Percentiles rank a stretch among this genome's conserved stretches.
Evolutionary conservation across 352 stramenopile species (phyloP).

Genomic region (Pilasporangium apinafurcum): DNA sequence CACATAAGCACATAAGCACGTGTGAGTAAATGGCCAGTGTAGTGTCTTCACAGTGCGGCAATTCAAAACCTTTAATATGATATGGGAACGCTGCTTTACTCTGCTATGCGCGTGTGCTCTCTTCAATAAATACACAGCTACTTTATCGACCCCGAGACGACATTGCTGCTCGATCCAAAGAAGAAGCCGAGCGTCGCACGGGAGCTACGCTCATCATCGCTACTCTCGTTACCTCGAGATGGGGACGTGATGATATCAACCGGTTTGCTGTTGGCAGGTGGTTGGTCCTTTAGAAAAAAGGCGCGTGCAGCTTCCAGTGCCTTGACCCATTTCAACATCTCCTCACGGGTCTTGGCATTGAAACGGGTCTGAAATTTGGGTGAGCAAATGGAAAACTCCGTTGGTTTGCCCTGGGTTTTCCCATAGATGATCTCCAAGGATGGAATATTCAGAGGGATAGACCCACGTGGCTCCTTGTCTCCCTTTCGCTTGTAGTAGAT

Average conservation of each 20-base stretch:
- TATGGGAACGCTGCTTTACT: too few species aligned
- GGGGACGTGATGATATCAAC: neutral
- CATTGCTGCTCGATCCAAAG: too few species aligned
- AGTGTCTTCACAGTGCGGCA: too few species aligned
- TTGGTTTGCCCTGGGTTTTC: slow-evolving; percentile 58
- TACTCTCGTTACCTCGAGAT: slow-evolving; percentile 2
- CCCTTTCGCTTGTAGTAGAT: slow-evolving; percentile 78
- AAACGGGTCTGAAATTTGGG: slow-evolving; percentile 72
- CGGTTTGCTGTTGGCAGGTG: slow-evolving; percentile 9
- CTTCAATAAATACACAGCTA: too few species aligned
- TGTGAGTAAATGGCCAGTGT: too few species aligned
- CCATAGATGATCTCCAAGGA: slow-evolving; percentile 68
- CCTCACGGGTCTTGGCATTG: slow-evolving; percentile 55
- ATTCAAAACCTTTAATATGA: too few species aligned
- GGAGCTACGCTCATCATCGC: slow-evolving; percentile 25
- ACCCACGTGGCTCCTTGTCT: slow-evolving; percentile 64
- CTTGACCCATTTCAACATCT: slow-evolving; percentile 71
- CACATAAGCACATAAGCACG: too few species aligned
- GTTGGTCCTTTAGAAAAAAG: slow-evolving; percentile 16
- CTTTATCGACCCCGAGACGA: too few species aligned
- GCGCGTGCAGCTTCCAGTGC: slow-evolving; percentile 44
- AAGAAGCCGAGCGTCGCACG: slow-evolving; percentile 72
- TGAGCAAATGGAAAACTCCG: slow-evolving; percentile 76
- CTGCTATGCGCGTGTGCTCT: too few species aligned
- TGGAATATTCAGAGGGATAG: slow-evolving; percentile 56